Percentiles rank a stretch among this genome's conserved stretches.
phyloP scores from a whole-genome alignment of 116 monocot genomes.

The Iris pallida region DNA sequence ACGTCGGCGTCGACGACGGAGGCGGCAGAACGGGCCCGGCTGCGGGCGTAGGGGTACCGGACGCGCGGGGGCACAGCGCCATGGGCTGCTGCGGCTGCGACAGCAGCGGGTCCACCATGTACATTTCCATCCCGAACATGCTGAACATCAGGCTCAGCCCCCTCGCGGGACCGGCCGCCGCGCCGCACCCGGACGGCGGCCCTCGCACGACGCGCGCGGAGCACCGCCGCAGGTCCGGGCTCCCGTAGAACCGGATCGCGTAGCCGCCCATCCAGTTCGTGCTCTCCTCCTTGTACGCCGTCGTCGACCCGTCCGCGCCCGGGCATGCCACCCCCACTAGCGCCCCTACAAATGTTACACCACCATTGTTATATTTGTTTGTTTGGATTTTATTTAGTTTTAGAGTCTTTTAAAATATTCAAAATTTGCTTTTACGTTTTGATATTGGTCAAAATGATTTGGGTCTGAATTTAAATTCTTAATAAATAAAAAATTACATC shows the following conservation, averaged over 20 bases:
- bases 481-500: too few relatives aligned
- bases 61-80: constrained; percentile 28
- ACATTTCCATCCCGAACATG: constrained; percentile 49
- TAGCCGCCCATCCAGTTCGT: constrained; percentile 67
- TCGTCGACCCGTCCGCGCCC: not conserved
- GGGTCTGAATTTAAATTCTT: too few relatives aligned
- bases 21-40: not conserved
- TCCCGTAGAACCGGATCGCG: constrained; percentile 46
- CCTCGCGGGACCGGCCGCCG: constrained; percentile 22
- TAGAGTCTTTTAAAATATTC: too few relatives aligned
- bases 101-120: constrained; percentile 51
- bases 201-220: constrained; percentile 35
- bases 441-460: too few relatives aligned
- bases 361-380: too few relatives aligned
- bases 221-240: constrained; percentile 56
- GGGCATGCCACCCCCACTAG: constrained; percentile 5
- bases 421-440: too few relatives aligned
- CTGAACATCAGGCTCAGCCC: constrained; percentile 41
- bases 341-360: constrained; percentile 2
- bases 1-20: constrained; percentile 1
- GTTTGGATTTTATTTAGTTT: too few relatives aligned
- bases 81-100: constrained; percentile 43
- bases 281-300: constrained; percentile 26
- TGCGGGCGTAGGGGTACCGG: not conserved
- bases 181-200: constrained; percentile 30